Base-by-base conservation (phyloP, 495 filamentous ascomycete species). In the Lepraria neglecta region DNA sequence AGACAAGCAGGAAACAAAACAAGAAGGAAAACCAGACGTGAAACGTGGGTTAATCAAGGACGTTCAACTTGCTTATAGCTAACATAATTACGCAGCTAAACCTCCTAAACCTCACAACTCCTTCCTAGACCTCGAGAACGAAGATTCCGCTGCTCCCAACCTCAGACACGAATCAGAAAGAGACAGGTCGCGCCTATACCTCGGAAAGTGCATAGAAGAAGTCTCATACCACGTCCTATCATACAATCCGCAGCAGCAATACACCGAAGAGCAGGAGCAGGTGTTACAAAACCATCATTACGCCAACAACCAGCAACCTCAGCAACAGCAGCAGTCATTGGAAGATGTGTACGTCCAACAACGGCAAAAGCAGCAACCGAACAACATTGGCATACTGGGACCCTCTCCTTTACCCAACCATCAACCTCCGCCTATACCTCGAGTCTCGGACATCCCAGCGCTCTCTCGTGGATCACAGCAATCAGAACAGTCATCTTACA, bases 151-250 rank as follows among this genome's bases (percentile, higher is more conserved):
- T 59, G 76, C 82, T 44, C 74, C 79, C 31, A 84, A 84, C 56
- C 73, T 87, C 31, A 82, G 82, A 61, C 76, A 81, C 45, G 79
- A 82, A 48, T 70, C 70, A 15, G 79, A 80, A 64, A 71, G 78
- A 40, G 79, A 82, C 4, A 78, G 79, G 62, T 80, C 78, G 44
- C 70, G 78, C 12, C 67, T 75, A 4, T 82, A 79, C 50, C 63
- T 82, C n/a, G 75, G 76, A n/a, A 81, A 81, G 62, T 80, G 78
- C 65, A 73, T 79, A 19, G 77, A 80, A 63, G 79, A 82, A 65
- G 74, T 82, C 44, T 73, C 78, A 2, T 82, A 81, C 58, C 79
- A 82, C 67, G 78, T 82, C 28, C 77, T 82, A 31, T 71, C 78
- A 27, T 72, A 76, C 11, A 76, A 79, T 47, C 74, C 78, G 4